Percentiles rank a stretch among this genome's conserved stretches.
These are phyloP conservation scores for Tuber microsphaerosporum DNA, from an alignment of 495 filamentous ascomycete species.

Conservation along the genomic window DNA sequence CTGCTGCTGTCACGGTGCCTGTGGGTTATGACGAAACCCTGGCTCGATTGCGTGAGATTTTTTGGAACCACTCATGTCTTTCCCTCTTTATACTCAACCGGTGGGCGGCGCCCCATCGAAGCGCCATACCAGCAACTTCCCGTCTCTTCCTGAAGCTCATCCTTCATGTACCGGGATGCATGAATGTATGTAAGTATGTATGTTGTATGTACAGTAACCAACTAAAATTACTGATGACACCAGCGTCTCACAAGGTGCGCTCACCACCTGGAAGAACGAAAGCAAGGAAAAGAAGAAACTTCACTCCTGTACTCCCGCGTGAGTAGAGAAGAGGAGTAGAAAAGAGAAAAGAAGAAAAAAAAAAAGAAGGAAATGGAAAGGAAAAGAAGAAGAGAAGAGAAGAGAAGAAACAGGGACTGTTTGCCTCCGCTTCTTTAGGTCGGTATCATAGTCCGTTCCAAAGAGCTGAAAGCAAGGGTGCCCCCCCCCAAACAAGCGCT, in stretches of 20 bases:
- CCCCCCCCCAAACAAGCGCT: not conserved
- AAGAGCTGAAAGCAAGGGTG: not conserved
- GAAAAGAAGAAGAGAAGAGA: not conserved
- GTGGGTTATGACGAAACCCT: not conserved
- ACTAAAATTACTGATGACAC: not conserved
- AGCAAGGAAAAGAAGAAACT: not conserved
- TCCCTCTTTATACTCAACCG: no score
- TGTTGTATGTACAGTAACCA: not conserved
- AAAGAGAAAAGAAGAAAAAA: not conserved
- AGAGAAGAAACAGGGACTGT: not conserved
- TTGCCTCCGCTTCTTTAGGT: not conserved
- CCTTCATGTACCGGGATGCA: not conserved
- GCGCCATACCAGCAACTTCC: not conserved
- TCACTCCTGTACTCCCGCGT: no score
- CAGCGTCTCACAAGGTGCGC: not conserved
- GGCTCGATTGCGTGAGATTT: not conserved
- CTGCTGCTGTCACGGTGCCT: no score
- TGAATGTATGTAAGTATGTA: no score
- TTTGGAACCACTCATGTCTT: no score
- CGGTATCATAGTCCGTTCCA: not conserved
- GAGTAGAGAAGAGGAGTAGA: no score
- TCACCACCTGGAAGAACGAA: not conserved
- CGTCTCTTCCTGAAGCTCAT: not conserved
- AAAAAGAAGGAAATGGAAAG: not conserved
- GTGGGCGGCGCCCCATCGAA: no score